These are phyloP conservation scores for Hypoxylon sp. DNA, from an alignment of 2,329 filamentous ascomycete genomes.

Conservation along the genomic window DNA sequence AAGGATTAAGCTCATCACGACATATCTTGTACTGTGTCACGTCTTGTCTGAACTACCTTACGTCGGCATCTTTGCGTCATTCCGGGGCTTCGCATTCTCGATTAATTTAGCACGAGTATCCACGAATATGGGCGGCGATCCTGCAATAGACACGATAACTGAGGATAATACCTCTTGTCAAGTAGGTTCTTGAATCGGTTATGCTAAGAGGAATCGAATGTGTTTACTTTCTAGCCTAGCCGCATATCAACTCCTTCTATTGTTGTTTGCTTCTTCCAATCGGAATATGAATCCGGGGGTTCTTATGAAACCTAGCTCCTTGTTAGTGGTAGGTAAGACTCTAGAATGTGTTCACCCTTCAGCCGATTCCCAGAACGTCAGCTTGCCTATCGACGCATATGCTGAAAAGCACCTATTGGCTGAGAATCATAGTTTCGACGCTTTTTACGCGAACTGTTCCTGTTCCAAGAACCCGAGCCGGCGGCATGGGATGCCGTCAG, in stretches of 20 bases:
- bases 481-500: constrained; percentile 2
- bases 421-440: not conserved
- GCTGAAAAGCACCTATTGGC: not conserved
- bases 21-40: not conserved
- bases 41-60: constrained; percentile 3
- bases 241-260: not conserved
- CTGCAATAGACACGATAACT: constrained; percentile 1
- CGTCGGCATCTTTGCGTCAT: not conserved
- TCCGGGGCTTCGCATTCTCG: not conserved
- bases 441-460: not conserved
- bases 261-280: not conserved
- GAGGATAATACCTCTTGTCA: not conserved
- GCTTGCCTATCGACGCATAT: not conserved
- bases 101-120: not conserved
- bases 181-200: not conserved
- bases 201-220: not conserved
- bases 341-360: not conserved
- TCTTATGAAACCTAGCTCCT: too few species aligned
- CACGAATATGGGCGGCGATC: not conserved
- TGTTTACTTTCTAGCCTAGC: not conserved
- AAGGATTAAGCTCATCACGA: not conserved
- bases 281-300: not conserved
- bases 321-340: not conserved
- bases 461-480: constrained; percentile 4
- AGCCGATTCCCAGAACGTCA: constrained; percentile 10